Conservation (phyloP, 2,329 filamentous ascomycete species). For the Orbilia blumenaviensis region DNA sequence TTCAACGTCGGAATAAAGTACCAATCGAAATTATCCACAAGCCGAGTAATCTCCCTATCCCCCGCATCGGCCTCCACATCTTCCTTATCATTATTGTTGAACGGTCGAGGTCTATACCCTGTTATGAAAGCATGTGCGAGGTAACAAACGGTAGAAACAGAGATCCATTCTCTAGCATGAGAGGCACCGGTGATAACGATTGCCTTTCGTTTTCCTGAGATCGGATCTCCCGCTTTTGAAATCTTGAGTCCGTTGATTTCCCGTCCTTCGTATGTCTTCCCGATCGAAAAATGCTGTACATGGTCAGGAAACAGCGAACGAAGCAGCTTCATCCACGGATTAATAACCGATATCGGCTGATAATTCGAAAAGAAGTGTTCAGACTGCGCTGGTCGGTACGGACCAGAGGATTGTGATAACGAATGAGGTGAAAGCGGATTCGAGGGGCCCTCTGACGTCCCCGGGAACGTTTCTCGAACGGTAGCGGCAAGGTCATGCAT, state of each 20-base stretch:
- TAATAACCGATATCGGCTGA: slow-evolving; percentile 82
- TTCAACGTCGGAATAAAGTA: slow-evolving; percentile 89
- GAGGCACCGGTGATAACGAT: slow-evolving; percentile 83
- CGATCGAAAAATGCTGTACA: slow-evolving; percentile 77
- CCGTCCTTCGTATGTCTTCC: slow-evolving; percentile 86
- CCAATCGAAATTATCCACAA: slow-evolving; percentile 85
- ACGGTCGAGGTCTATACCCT: slow-evolving; percentile 75
- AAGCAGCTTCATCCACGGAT: slow-evolving; percentile 90
- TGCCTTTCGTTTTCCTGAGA: slow-evolving; percentile 69
- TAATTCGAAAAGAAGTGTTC: slow-evolving; percentile 88
- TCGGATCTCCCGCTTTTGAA: slow-evolving; percentile 59
- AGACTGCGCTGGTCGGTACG: slow-evolving; percentile 58
- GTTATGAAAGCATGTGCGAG: slow-evolving; percentile 88
- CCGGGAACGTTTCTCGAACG: slow-evolving; percentile 78
- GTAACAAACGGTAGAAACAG: slow-evolving; percentile 88
- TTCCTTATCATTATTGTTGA: slow-evolving; percentile 55
- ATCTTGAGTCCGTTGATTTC: slow-evolving; percentile 84
- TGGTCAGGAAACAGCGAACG: slow-evolving; percentile 88
- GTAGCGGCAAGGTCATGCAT: slow-evolving; percentile 82
- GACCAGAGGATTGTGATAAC: slow-evolving; percentile 38
- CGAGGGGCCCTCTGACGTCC: slow-evolving; percentile 56
- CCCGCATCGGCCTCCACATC: slow-evolving; percentile 49
- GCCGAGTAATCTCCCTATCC: slow-evolving; percentile 69
- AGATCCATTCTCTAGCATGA: slow-evolving; percentile 98
- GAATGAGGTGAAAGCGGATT: slow-evolving; percentile 57